phyloP scores from a whole-genome alignment of 2,329 filamentous ascomycete species.

The Remersonia thermophila region DNA sequence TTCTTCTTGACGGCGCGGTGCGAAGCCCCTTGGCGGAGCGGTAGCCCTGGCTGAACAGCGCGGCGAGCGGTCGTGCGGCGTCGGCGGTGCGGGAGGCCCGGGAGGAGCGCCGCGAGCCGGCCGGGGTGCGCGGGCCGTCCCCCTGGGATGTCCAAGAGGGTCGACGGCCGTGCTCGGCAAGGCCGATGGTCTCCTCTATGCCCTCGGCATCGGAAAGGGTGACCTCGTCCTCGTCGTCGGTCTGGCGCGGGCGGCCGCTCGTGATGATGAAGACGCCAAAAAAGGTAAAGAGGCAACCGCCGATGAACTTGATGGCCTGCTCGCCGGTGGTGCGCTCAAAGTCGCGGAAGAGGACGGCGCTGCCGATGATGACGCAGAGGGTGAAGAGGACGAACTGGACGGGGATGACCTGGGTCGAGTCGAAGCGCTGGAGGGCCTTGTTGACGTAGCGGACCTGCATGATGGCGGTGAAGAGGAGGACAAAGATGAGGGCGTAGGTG shows the following conservation, averaged over 20 bases:
- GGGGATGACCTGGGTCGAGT: slow-evolving; percentile 95
- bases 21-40: slow-evolving; percentile 24
- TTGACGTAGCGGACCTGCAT: slow-evolving; percentile 98
- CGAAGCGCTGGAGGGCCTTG: slow-evolving; percentile 74
- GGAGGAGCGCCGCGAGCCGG: slow-evolving; percentile 36
- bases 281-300: slow-evolving; percentile 85
- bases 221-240: slow-evolving; percentile 43
- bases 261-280: slow-evolving; percentile 96
- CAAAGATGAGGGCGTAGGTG: slow-evolving; percentile 70
- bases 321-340: slow-evolving; percentile 70
- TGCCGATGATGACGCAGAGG: slow-evolving; percentile 86
- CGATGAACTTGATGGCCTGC: slow-evolving; percentile 73
- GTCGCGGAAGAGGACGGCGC: slow-evolving; percentile 84
- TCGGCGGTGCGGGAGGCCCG: slow-evolving; percentile 34
- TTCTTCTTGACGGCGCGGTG: slow-evolving; percentile 24
- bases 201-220: slow-evolving; percentile 42
- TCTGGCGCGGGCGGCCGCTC: slow-evolving; percentile 52
- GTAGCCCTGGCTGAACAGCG: slow-evolving; percentile 26
- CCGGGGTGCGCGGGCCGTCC: slow-evolving; percentile 19
- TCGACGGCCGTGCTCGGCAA: slow-evolving; percentile 39
- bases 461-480: slow-evolving; percentile 73
- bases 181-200: slow-evolving; percentile 51
- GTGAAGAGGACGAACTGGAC: slow-evolving; percentile 97
- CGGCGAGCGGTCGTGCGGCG: slow-evolving; percentile 27
- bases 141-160: slow-evolving; percentile 26